A percentile compares a stretch with the other conserved stretches of the same genome.
Conservation (phyloP, 768 basidiomycete species). For the Leccinum disarticulatum region DNA sequence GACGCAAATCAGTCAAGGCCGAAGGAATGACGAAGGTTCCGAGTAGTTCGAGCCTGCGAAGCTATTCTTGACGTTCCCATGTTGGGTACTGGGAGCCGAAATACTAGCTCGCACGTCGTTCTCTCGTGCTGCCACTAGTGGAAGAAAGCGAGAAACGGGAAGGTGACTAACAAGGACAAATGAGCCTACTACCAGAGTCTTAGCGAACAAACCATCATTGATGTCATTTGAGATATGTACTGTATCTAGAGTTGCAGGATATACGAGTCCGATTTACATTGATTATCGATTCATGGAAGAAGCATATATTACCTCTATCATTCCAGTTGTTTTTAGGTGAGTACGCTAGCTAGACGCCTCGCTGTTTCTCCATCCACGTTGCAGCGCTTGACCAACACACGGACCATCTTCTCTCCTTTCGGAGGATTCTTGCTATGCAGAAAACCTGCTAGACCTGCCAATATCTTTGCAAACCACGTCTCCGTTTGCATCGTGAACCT, state of each 20-base stretch:
- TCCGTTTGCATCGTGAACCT: conserved; percentile 28
- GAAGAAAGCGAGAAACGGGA: background rate
- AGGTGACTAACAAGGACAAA: background rate
- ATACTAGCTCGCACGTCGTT: conserved; percentile 10
- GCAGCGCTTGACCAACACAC: conserved; percentile 27
- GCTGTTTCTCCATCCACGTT: conserved; percentile 30
- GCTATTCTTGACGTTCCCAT: conserved; percentile 45
- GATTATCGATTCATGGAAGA: background rate
- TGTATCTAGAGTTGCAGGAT: background rate
- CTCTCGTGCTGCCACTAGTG: background rate
- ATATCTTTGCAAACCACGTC: conserved; percentile 24
- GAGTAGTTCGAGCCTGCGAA: conserved; percentile 37
- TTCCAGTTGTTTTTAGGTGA: conserved; percentile 1
- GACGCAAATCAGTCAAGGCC: conserved; percentile 19
- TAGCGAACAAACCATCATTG: background rate
- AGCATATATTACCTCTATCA: background rate
- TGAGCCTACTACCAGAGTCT: too few relatives aligned
- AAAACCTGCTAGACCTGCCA: conserved; percentile 22
- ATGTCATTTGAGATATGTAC: background rate
- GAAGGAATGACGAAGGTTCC: conserved; percentile 45
- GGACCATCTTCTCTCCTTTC: conserved; percentile 26
- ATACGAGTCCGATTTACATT: background rate
- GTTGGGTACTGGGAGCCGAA: conserved; percentile 18
- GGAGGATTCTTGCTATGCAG: conserved; percentile 23
- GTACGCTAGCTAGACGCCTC: conserved; percentile 16